Percentiles rank a stretch among this genome's conserved stretches.
These are phyloP conservation scores for Beauveria pseudobassiana DNA, from an alignment of 2,329 filamentous ascomycete genomes.

Conservation along the genomic window DNA sequence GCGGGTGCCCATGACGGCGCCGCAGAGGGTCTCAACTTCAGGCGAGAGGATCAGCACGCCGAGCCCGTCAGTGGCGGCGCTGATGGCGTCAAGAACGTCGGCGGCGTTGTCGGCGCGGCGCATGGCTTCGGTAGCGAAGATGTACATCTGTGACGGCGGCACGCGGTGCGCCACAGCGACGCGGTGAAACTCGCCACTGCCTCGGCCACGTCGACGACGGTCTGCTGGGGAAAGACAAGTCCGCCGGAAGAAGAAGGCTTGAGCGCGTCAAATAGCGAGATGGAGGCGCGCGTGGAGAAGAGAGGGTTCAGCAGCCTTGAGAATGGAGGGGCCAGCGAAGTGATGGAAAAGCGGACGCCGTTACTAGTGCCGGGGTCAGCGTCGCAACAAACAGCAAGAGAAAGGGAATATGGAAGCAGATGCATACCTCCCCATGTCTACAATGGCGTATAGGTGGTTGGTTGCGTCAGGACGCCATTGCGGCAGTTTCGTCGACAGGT, in stretches of 20 bases:
- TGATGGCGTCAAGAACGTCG: constrained; percentile 60
- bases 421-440: constrained; percentile 51
- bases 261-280: constrained; percentile 81
- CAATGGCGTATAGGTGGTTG: constrained; percentile 47
- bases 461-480: constrained; percentile 38
- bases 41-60: constrained; percentile 67
- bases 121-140: constrained; percentile 86
- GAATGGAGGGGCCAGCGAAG: constrained; percentile 63
- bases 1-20: constrained; percentile 69
- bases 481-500: constrained; percentile 40
- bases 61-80: constrained; percentile 52
- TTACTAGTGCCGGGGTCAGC: constrained; percentile 48
- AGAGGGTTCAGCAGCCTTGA: constrained; percentile 69
- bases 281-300: constrained; percentile 69
- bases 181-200: constrained; percentile 62
- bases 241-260: constrained; percentile 38
- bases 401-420: constrained; percentile 10
- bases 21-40: constrained; percentile 73
- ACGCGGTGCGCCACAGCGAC: constrained; percentile 67
- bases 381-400: neutral
- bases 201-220: constrained; percentile 58
- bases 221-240: constrained; percentile 41
- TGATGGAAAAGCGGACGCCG: constrained; percentile 87
- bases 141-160: constrained; percentile 53
- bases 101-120: constrained; percentile 68